Evolutionary conservation across 805 yeast genomes (phyloP).

Genomic region (Tetrapisispora nanseiensis): DNA sequence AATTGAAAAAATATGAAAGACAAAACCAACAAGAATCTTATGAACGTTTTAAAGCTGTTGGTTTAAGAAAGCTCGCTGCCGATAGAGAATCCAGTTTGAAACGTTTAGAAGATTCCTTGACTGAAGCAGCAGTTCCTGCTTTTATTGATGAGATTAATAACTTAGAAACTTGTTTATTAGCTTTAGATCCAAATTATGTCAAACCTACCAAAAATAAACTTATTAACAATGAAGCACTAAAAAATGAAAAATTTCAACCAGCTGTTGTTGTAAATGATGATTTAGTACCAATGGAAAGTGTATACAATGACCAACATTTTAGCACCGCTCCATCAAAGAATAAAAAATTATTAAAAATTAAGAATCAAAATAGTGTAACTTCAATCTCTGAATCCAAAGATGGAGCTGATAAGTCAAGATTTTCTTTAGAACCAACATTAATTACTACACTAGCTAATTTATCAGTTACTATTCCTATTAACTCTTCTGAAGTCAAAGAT

Average conservation of each 20-base stretch:
- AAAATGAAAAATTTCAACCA: background rate
- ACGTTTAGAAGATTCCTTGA: constrained; percentile 56
- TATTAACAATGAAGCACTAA: constrained; percentile 4
- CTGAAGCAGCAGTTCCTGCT: constrained; percentile 70
- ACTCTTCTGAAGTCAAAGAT: constrained; percentile 55
- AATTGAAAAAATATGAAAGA: constrained; percentile 56
- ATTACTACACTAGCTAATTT: constrained; percentile 65
- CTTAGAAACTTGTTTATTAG: constrained; percentile 57
- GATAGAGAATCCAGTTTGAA: constrained; percentile 43
- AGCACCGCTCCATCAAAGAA: constrained; percentile 35
- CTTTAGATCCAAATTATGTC: constrained; percentile 69
- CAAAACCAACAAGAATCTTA: constrained; percentile 62
- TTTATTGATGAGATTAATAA: constrained; percentile 63
- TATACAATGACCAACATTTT: constrained; percentile 14
- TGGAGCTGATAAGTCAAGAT: constrained; percentile 28
- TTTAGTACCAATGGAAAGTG: constrained; percentile 39
- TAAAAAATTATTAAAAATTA: constrained; percentile 36
- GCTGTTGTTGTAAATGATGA: constrained; percentile 45
- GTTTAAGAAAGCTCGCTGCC: constrained; percentile 34
- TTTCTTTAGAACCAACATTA: constrained; percentile 67
- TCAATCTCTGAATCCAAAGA: constrained; percentile 7
- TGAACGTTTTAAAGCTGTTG: constrained; percentile 45
- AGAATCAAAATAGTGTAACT: constrained; percentile 6
- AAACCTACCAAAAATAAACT: constrained; percentile 34
- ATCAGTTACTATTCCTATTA: constrained; percentile 65